Percentiles rank a stretch among this genome's conserved stretches.
These are phyloP conservation scores for Lactarius psammicola DNA, from an alignment of 768 basidiomycete genomes.

Conservation along the genomic window DNA sequence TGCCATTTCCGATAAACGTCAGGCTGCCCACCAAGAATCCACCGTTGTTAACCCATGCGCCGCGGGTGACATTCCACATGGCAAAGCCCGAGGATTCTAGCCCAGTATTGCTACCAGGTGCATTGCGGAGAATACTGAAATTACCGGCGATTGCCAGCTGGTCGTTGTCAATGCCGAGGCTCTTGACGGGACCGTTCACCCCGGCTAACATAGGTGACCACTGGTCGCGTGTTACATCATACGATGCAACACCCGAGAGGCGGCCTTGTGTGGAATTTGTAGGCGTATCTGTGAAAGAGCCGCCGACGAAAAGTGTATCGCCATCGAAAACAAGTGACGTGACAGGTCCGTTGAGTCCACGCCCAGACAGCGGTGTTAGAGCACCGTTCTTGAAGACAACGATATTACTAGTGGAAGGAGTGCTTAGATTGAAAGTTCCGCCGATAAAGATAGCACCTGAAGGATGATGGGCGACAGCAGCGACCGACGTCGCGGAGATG, in stretches of 20 bases:
- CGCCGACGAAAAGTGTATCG: constrained; percentile 79
- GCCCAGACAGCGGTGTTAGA: constrained; percentile 51
- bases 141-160: constrained; percentile 71
- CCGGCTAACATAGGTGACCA: constrained; percentile 76
- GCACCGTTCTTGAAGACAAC: constrained; percentile 62
- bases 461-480: constrained; percentile 61
- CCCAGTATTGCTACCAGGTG: constrained; percentile 39
- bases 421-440: constrained; percentile 67
- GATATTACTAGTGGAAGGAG: constrained; percentile 64
- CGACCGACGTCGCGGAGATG: constrained; percentile 44
- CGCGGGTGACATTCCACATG: constrained; percentile 60
- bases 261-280: constrained; percentile 50
- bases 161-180: constrained; percentile 48
- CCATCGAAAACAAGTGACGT: constrained; percentile 60
- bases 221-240: constrained; percentile 58
- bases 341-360: constrained; percentile 81
- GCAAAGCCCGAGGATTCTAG: constrained; percentile 61
- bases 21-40: constrained; percentile 73
- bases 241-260: constrained; percentile 64
- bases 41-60: constrained; percentile 69
- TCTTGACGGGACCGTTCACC: constrained; percentile 71
- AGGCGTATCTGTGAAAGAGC: constrained; percentile 73
- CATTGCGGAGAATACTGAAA: constrained; percentile 54
- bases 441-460: constrained; percentile 70
- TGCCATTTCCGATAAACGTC: constrained; percentile 66